phyloP scores from a whole-genome alignment of 2,329 filamentous ascomycete species.

The Pseudocercospora cruenta region DNA sequence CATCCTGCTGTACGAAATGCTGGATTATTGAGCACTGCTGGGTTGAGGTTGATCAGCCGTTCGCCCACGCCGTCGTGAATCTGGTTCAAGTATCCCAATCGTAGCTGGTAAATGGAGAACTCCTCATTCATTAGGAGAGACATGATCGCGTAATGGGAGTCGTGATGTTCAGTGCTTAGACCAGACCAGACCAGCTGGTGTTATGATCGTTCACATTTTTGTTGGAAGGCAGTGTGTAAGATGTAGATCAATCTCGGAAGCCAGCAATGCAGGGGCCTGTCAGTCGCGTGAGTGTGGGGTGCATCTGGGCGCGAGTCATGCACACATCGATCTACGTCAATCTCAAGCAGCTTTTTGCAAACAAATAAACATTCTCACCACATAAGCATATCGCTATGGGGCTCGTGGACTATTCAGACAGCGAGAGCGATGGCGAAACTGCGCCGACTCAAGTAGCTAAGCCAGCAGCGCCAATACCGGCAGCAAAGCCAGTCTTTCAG shows the following conservation, averaged over 20 bases:
- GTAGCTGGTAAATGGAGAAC: constrained; percentile 80
- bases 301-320: constrained; percentile 20
- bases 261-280: not conserved
- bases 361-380: not conserved
- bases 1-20: constrained; percentile 84
- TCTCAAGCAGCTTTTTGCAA: not conserved
- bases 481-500: constrained; percentile 42
- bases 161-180: not conserved
- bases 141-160: constrained; percentile 31
- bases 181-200: constrained; percentile 29
- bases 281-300: not conserved
- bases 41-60: constrained; percentile 79
- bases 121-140: constrained; percentile 45
- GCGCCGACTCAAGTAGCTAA: constrained; percentile 19
- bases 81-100: constrained; percentile 76
- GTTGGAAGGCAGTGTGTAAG: not conserved
- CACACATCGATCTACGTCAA: not conserved
- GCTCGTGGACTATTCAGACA: constrained; percentile 83
- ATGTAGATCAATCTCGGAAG: not conserved
- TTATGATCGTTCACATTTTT: constrained; percentile 10
- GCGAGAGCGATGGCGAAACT: constrained; percentile 62
- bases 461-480: constrained; percentile 31
- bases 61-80: constrained; percentile 85
- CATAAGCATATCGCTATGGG: constrained; percentile 59
- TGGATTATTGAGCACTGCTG: constrained; percentile 75